These are phyloP conservation scores for Thymus mandschuricus DNA, from an alignment of 257 asterid species.

Conservation along the genomic window DNA sequence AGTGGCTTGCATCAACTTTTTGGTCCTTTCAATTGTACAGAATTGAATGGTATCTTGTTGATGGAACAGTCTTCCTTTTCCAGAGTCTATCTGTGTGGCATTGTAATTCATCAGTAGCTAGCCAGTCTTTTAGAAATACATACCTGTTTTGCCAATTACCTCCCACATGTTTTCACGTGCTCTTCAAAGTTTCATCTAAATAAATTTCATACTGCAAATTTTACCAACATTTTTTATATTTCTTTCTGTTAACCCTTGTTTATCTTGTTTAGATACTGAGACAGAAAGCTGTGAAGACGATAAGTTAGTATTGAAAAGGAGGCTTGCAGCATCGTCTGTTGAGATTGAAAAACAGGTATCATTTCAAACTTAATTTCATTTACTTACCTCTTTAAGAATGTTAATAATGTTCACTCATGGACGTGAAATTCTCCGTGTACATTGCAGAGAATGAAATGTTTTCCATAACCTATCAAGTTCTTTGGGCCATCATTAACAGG, in stretches of 20 bases:
- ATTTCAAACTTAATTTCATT: slow-evolving; percentile 7
- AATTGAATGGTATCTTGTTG: neutral
- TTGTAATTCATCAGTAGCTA: neutral
- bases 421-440: slow-evolving; percentile 25
- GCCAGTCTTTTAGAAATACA: neutral
- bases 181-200: neutral
- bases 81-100: slow-evolving; percentile 1
- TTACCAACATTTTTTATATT: neutral
- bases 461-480: slow-evolving; percentile 49
- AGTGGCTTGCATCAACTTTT: neutral
- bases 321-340: slow-evolving; percentile 71
- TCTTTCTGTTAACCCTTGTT: slow-evolving; percentile 8
- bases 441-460: slow-evolving; percentile 91
- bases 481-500: slow-evolving; percentile 26
- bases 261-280: slow-evolving; percentile 61
- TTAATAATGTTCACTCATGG: slow-evolving; percentile 8
- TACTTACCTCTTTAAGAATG: slow-evolving; percentile 7
- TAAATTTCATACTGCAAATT: neutral
- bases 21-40: neutral
- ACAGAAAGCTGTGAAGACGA: slow-evolving; percentile 73
- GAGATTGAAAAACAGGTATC: slow-evolving; percentile 89
- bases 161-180: neutral
- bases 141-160: neutral
- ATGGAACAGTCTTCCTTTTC: neutral
- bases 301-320: slow-evolving; percentile 64